phyloP scores from a whole-genome alignment of 805 yeast genomes.

The Wickerhamiella nectarea region DNA sequence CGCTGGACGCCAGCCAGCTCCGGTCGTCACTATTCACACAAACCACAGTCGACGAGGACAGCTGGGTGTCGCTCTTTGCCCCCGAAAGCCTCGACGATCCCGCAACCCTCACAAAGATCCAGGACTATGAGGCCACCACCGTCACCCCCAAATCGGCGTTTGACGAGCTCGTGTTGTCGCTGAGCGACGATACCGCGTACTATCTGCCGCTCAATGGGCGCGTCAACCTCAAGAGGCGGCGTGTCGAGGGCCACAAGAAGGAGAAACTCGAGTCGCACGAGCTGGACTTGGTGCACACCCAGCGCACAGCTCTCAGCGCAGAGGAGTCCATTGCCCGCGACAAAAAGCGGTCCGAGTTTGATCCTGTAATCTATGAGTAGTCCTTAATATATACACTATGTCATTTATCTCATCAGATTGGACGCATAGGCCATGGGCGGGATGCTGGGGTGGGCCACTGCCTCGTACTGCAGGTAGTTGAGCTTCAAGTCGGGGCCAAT shows the following conservation, averaged over 20 bases:
- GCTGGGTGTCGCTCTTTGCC: conserved; percentile 63
- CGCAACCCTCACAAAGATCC: conserved; percentile 38
- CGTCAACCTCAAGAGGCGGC: conserved; percentile 70
- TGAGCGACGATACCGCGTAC: conserved; percentile 43
- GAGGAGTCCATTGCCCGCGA: conserved; percentile 58
- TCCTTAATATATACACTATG: neutral
- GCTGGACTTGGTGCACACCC: conserved; percentile 46
- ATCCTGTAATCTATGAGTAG: conserved; percentile 54
- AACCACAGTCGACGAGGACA: conserved; percentile 51
- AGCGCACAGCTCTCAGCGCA: conserved; percentile 59
- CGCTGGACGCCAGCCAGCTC: conserved; percentile 20
- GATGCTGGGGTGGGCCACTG: conserved; percentile 79
- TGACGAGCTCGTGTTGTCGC: conserved; percentile 57
- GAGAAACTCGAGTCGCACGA: conserved; percentile 44
- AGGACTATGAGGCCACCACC: conserved; percentile 68
- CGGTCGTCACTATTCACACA: conserved; percentile 52
- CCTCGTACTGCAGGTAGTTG: conserved; percentile 49
- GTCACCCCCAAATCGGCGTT: conserved; percentile 33
- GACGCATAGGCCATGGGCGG: conserved; percentile 87
- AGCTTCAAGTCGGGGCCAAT: conserved; percentile 40
- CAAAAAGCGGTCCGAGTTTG: conserved; percentile 50
- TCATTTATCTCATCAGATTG: conserved; percentile 21
- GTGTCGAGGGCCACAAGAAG: conserved; percentile 43
- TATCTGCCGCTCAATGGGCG: conserved; percentile 70
- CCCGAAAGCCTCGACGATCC: conserved; percentile 31